Evolutionary conservation across 257 asterid genomes (phyloP), one percentile per base, ranked within the genome.

Genomic region (Handroanthus guayacan): DNA sequence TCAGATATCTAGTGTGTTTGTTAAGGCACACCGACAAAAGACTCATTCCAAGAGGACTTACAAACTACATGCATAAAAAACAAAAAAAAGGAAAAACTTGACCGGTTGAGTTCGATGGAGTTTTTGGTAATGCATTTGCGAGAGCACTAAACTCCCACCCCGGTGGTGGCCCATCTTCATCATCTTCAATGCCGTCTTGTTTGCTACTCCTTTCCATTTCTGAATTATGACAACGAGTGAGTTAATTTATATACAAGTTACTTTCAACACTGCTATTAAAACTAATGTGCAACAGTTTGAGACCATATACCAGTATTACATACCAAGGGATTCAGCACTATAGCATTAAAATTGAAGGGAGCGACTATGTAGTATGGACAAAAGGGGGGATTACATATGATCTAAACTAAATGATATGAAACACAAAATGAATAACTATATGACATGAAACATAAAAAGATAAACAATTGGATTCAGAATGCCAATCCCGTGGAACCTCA

Each of bases 151-250:
- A 74, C 67, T 80, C 86, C 94, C 92, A 88, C 61, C 96, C 92
- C 5, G 92, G 94, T 48, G 91, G 91, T 12, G 94, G 94, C 34
- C 94, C 90, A 64, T 87, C 93, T 37, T 89, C 90, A 25, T 87
- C 93, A 9, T 88, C 89, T 38, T 86, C 88, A 4, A 41, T 67
- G 56, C 67, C 82, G 2, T 85, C 86, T 78, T 80, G 84, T 67
- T 79, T 75, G 81, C 78, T 69, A 75, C 71, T 77, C 78, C 74
- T 82, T 70, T 60, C 85, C 69, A 51, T 80, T 83, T 89, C 96
- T 87, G 85, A 75, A 83, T 69, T 58, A 81, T 63, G 83, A 64
- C 70, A 76, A 79, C 51, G 57, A 38, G 78, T 80, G 57, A 64
- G 78, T 67, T 61, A 67, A 64, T 78, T 71, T 80, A 67, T 37